These are phyloP conservation scores for Fusarium guadeloupense DNA, from an alignment of 2,329 filamentous ascomycete genomes.

Conservation along the genomic window DNA sequence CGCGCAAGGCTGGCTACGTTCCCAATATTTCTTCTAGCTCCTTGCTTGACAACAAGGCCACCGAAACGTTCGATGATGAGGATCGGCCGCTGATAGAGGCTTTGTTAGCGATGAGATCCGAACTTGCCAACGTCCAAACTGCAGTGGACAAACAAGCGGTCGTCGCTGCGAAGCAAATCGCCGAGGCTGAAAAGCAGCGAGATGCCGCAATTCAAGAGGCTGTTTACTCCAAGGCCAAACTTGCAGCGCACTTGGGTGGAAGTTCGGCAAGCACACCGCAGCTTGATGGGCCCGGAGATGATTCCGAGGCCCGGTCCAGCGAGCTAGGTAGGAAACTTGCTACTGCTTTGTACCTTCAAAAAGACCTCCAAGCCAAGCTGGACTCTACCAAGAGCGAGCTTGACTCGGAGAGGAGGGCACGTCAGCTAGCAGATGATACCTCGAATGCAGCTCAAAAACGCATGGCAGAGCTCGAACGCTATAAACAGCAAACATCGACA, in stretches of 20 bases:
- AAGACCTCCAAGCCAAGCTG: conserved; percentile 80
- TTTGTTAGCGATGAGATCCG: conserved; percentile 87
- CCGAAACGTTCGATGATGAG: conserved; percentile 88
- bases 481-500: conserved; percentile 82
- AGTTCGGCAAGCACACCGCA: conserved; percentile 70
- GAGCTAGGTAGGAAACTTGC: conserved; percentile 87
- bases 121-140: conserved; percentile 87
- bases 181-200: conserved; percentile 92
- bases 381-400: conserved; percentile 76
- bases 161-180: conserved; percentile 86
- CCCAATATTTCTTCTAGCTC: conserved; percentile 76
- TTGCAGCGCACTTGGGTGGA: conserved; percentile 77
- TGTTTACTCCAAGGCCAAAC: conserved; percentile 91
- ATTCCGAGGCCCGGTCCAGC: conserved; percentile 63
- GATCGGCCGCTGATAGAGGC: conserved; percentile 93
- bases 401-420: conserved; percentile 80
- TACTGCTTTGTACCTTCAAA: conserved; percentile 79
- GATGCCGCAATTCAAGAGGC: conserved; percentile 95
- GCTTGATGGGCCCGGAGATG: conserved; percentile 67
- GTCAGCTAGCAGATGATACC: conserved; percentile 89
- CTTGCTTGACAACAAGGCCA: conserved; percentile 76
- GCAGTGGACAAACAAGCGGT: conserved; percentile 90
- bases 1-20: conserved; percentile 87
- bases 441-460: conserved; percentile 83
- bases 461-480: conserved; percentile 83